Evolutionary conservation across 2,329 filamentous ascomycete species (phyloP).

Genomic region (Aspergillus novoparasiticus): DNA sequence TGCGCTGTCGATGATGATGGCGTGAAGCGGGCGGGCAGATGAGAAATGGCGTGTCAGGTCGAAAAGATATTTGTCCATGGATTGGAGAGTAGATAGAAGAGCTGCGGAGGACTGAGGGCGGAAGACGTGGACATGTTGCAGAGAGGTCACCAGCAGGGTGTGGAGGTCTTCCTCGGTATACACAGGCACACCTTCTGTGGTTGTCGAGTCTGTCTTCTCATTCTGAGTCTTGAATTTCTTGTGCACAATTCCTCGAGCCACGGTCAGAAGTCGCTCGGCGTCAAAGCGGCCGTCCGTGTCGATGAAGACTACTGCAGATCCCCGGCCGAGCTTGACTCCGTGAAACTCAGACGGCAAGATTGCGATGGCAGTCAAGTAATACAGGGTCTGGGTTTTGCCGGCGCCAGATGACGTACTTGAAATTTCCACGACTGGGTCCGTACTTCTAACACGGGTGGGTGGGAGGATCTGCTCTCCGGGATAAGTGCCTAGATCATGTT

Average conservation of each 20-base stretch:
- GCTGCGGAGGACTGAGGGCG: conserved; percentile 54
- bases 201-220: background rate
- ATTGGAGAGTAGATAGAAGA: conserved; percentile 52
- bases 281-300: conserved; percentile 60
- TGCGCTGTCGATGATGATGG: conserved; percentile 58
- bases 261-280: conserved; percentile 46
- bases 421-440: conserved; percentile 54
- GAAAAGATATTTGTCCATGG: conserved; percentile 55
- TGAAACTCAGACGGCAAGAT: conserved; percentile 50
- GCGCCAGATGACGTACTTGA: conserved; percentile 53
- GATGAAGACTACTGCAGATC: conserved; percentile 56
- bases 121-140: conserved; percentile 63
- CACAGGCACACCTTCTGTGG: background rate
- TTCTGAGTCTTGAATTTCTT: background rate
- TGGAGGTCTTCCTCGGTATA: conserved; percentile 19
- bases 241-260: conserved; percentile 32
- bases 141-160: conserved; percentile 38
- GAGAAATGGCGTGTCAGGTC: conserved; percentile 48
- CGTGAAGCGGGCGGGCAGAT: conserved; percentile 47
- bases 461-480: conserved; percentile 1
- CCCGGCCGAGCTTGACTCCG: conserved; percentile 46
- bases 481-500: background rate
- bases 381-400: conserved; percentile 63
- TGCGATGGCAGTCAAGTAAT: conserved; percentile 55
- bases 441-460: conserved; percentile 4